Evolutionary conservation across 179 eudicot genomes (phyloP), one percentile per base, ranked within the genome.

Genomic region (Spinacia oleracea): DNA sequence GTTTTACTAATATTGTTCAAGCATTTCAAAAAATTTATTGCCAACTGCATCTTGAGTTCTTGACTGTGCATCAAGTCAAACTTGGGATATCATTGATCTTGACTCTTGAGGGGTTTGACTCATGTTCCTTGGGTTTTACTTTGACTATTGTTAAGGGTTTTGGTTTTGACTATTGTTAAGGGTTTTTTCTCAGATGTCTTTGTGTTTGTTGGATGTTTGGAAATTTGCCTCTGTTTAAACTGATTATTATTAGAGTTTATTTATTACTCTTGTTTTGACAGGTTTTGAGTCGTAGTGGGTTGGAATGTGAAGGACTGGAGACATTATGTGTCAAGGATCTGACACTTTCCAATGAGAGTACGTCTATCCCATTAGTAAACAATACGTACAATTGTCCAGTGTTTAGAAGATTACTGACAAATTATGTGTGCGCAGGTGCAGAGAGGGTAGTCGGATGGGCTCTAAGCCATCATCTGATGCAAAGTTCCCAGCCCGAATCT

Each of bases 381-480:
- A 9, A 32, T 18, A 9, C 15, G 53, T 25, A 43, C 18, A 65
- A 69, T 40, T 59, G 23, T 71, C 20, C 15, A 62, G 0, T 29
- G 29, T 3, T 29, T 53, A 70, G 56, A 51, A 18, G 29, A 21
- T 31, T 9, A 72, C 63, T 72, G 43, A 51, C 25, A 31, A 38
- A 55, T 32, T 11, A n/a, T 32, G 20, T 51, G 45, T 72, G 27
- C 58, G 78, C 82, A 92, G 97, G 84, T 85, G 97, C 85, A 27
- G 98, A 94, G 81, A 92, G 92, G 86, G 85, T 92, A 38, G 72
- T 90, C 72, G 98, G 98, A 46, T 94, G 98, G 98, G 97, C 98
- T 77, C 70, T 91, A 73, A 88, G 91, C 81, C 93, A 94, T 85
- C 96, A 91, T 73, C 85, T 88, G 69, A 94, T 91, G 98, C 85